These are phyloP conservation scores for Cercophora scortea DNA, from an alignment of 495 filamentous ascomycete genomes.

Conservation along the genomic window DNA sequence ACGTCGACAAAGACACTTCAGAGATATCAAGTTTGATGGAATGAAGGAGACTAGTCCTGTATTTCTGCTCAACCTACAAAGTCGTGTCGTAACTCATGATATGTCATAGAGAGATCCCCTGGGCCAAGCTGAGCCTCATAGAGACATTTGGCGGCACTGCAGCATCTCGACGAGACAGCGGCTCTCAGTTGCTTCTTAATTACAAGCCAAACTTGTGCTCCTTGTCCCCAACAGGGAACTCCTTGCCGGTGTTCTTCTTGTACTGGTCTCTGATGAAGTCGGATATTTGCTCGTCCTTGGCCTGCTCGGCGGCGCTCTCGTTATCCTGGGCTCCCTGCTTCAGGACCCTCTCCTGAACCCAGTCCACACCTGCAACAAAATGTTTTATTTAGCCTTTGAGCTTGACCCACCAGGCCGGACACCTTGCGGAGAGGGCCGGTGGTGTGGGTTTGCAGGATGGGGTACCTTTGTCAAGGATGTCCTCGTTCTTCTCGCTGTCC, in stretches of 20 bases:
- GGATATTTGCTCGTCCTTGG: slow-evolving; percentile 63
- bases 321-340: slow-evolving; percentile 59
- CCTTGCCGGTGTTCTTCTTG: slow-evolving; percentile 51
- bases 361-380: slow-evolving; percentile 50
- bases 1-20: too few relatives aligned
- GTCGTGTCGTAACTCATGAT: too few relatives aligned
- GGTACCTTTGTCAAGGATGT: slow-evolving; percentile 55
- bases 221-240: slow-evolving; percentile 35
- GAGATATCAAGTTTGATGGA: too few relatives aligned
- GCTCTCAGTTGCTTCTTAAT: not conserved
- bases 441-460: not conserved
- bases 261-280: slow-evolving; percentile 56
- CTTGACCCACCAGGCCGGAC: slow-evolving; percentile 1
- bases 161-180: too few relatives aligned
- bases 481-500: slow-evolving; percentile 64
- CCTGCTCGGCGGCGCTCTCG: slow-evolving; percentile 64
- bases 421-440: not conserved
- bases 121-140: too few relatives aligned
- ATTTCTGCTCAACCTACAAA: too few relatives aligned
- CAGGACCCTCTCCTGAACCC: slow-evolving; percentile 58
- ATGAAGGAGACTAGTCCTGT: too few relatives aligned
- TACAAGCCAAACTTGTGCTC: not conserved
- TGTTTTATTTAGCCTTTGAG: not conserved
- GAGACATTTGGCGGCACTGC: too few relatives aligned
- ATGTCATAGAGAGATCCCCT: too few relatives aligned